Percentiles rank a stretch among this genome's conserved stretches.
These are phyloP conservation scores for Fusarium sp. DNA, from an alignment of 2,329 filamentous ascomycete species.

Conservation along the genomic window DNA sequence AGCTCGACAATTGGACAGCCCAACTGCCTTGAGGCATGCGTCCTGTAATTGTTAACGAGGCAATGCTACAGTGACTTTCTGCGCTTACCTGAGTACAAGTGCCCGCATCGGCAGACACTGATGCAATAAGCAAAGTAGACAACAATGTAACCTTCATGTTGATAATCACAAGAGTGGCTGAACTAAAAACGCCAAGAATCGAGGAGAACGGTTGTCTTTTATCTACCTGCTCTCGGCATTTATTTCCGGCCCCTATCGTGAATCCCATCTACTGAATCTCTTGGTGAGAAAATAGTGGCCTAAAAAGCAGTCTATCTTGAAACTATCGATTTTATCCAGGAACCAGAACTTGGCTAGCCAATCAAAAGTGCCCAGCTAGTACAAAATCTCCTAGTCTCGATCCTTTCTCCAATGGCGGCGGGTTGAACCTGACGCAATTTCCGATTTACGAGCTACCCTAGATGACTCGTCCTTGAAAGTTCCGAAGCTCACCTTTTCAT, in stretches of 20 bases:
- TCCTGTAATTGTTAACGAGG: background rate
- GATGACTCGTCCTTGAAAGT: too few relatives aligned
- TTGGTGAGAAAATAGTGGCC: background rate
- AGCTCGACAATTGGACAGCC: background rate
- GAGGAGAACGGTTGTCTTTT: background rate
- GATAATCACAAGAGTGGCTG: background rate
- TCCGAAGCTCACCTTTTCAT: too few relatives aligned
- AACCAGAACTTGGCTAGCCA: background rate
- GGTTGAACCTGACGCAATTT: background rate
- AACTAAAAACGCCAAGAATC: background rate
- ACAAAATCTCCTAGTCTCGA: background rate
- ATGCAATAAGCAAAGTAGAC: background rate
- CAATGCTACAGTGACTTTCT: rapidly evolving
- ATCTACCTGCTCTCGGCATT: rapidly evolving
- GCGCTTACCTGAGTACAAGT: background rate
- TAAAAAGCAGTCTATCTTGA: too few relatives aligned
- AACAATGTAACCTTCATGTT: background rate
- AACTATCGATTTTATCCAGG: background rate
- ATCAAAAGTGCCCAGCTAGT: background rate
- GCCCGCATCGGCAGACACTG: background rate
- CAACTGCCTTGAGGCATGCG: background rate
- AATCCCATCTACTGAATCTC: too few relatives aligned
- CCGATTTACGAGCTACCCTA: background rate
- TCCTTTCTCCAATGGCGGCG: background rate
- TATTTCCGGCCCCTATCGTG: background rate